Evolutionary conservation across 1,139 yeast genomes (phyloP).

Genomic region (Pichia inconspicua): DNA sequence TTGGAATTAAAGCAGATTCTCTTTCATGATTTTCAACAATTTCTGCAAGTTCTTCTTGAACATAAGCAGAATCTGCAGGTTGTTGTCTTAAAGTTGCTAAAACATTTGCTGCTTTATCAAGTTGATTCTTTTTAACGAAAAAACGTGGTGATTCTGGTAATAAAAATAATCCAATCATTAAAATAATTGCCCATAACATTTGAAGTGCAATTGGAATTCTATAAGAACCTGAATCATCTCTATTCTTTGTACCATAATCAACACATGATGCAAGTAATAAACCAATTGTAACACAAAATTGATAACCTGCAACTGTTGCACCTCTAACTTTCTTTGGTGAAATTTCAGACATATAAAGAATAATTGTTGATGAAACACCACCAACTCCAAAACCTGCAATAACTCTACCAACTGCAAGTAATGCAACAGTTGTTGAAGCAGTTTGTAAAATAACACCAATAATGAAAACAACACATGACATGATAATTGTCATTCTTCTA

Average conservation of each 20-base stretch:
- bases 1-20: constrained; percentile 30
- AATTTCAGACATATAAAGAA: constrained; percentile 64
- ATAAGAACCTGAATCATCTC: constrained; percentile 48
- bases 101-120: constrained; percentile 39
- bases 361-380: constrained; percentile 54
- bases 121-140: constrained; percentile 40
- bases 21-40: constrained; percentile 37
- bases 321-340: constrained; percentile 68
- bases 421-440: constrained; percentile 39
- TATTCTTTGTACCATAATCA: constrained; percentile 52
- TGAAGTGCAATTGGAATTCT: constrained; percentile 57
- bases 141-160: constrained; percentile 70
- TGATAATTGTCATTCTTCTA: constrained; percentile 49
- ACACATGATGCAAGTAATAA: constrained; percentile 61
- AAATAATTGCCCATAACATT: constrained; percentile 45
- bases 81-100: constrained; percentile 39
- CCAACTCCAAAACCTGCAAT: constrained; percentile 67
- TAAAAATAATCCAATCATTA: constrained; percentile 46
- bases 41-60: constrained; percentile 37
- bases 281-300: constrained; percentile 63
- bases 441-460: constrained; percentile 57
- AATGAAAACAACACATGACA: constrained; percentile 47
- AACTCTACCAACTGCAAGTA: constrained; percentile 51
- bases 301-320: constrained; percentile 60
- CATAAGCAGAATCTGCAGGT: constrained; percentile 32